Percentiles rank a stretch among this genome's conserved stretches.
phyloP scores from a whole-genome alignment of 2,329 filamentous ascomycete genomes.

The Phialocephala subalpina region DNA sequence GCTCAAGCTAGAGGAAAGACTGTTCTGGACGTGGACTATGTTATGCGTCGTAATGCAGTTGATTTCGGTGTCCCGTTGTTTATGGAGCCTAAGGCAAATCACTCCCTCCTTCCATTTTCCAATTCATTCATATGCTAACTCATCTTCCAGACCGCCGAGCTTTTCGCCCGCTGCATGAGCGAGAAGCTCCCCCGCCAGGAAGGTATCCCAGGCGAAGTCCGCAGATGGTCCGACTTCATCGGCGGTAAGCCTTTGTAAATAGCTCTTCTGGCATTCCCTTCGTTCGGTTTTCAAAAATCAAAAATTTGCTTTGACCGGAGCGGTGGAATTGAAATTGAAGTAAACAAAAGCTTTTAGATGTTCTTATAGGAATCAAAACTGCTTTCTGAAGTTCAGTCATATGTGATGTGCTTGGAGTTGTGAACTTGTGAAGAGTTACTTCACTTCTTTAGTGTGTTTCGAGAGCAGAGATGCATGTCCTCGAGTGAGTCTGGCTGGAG shows the following conservation, averaged over 20 bases:
- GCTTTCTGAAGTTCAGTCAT: neutral
- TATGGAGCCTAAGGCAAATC: conserved; percentile 95
- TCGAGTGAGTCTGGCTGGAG: too few species aligned
- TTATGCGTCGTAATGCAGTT: conserved; percentile 97
- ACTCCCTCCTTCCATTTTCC: conserved; percentile 8
- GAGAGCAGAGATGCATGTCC: too few species aligned
- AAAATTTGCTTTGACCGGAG: neutral
- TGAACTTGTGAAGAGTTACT: neutral
- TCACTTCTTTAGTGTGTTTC: too few species aligned
- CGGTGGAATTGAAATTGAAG: neutral
- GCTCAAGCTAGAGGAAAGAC: conserved; percentile 85
- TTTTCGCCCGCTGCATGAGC: conserved; percentile 97
- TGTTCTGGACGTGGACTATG: conserved; percentile 91
- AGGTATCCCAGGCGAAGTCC: conserved; percentile 90
- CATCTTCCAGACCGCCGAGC: conserved; percentile 78
- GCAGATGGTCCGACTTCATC: conserved; percentile 95
- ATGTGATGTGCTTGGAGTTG: neutral
- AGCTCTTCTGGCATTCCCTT: conserved; percentile 9
- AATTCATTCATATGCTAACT: conserved; percentile 38
- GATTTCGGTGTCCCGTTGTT: conserved; percentile 98
- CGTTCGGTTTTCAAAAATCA: neutral
- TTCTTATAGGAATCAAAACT: conserved; percentile 19
- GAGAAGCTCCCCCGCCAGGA: conserved; percentile 91
- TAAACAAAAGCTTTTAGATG: conserved; percentile 8
- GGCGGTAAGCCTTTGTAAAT: conserved; percentile 79